Percentiles rank a stretch among this genome's conserved stretches.
These are phyloP conservation scores for Ophiosphaerella herpotricha DNA, from an alignment of 2,329 filamentous ascomycete genomes.

Conservation along the genomic window DNA sequence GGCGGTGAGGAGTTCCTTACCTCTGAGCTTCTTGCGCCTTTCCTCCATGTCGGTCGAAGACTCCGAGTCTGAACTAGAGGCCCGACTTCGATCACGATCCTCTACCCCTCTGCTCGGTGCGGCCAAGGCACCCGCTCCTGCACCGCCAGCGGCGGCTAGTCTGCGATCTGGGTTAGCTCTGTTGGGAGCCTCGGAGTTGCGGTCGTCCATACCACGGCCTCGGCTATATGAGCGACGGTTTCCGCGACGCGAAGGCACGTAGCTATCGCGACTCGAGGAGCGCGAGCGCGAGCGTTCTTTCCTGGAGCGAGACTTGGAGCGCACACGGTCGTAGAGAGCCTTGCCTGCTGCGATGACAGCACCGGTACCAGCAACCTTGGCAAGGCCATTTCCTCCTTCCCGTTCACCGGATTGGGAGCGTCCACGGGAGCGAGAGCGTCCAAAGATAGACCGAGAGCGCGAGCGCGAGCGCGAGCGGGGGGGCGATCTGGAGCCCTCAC, in stretches of 20 bases:
- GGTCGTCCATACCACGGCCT: conserved; percentile 51
- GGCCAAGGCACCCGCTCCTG: conserved; percentile 43
- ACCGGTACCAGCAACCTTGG: conserved; percentile 55
- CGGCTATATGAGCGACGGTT: conserved; percentile 46
- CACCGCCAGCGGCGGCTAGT: conserved; percentile 43
- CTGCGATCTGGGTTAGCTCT: conserved; percentile 46
- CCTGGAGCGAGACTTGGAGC: conserved; percentile 57
- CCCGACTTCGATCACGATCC: conserved; percentile 25
- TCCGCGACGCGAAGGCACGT: conserved; percentile 54
- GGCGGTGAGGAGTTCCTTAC: conserved; percentile 68
- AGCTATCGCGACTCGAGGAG: conserved; percentile 55
- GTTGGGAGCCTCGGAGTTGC: conserved; percentile 43
- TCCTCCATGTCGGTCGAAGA: conserved; percentile 67
- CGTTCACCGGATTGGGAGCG: conserved; percentile 53
- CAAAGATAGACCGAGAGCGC: conserved; percentile 61
- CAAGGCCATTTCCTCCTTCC: conserved; percentile 52
- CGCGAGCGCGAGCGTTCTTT: conserved; percentile 48
- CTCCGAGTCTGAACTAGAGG: conserved; percentile 48
- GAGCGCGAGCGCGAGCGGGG: conserved; percentile 64
- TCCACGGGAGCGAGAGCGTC: conserved; percentile 51
- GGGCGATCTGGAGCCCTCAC: conserved; percentile 45
- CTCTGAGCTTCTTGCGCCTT: conserved; percentile 65
- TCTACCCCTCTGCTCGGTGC: conserved; percentile 20
- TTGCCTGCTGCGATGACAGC: conserved; percentile 57
- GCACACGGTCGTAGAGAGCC: conserved; percentile 59